Evolutionary conservation across 1,284 basidiomycete genomes (phyloP), one percentile per base, ranked within the genome.

Genomic region (Laetiporus sulphureus): DNA sequence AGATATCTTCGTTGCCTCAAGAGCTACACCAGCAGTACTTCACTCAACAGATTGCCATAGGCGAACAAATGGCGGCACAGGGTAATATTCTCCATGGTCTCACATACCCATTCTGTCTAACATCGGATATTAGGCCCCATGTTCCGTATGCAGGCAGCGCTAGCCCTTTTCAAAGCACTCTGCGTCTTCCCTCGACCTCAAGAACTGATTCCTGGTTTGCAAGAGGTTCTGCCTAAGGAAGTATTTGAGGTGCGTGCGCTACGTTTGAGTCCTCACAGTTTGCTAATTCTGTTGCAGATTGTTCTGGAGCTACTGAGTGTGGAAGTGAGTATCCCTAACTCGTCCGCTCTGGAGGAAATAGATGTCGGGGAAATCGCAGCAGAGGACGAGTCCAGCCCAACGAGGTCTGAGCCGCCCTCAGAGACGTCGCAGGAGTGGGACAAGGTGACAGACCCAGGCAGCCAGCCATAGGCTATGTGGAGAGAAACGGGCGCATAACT

Each of bases 151-250:
- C 73, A 82, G 15, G 85, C 95, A 5, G 93, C 96, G 21, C 69
- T 90, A 57, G 79, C 85, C 41, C 98, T 98, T 77, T 98, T 85
- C 76, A 80, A 89, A 46, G 95, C 92, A 4, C 78, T 98, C 49
- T 80, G 90, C 45, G 93, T 96, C 34, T 99, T 98, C 69, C 95
- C 94, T 43, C 79, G 86, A 36, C 91, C 92, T 8, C 79, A 92
- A 33, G 93, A 97, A 63, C 78, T 97, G 51, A 83, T 95, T 54
- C 77, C 83, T 62, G 91, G 97, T 57, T 96, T 96, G 63, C 83
- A 97, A 67, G 89, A 90, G 68, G 93, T 92, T 33, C 80, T 95
- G 34, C 90, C 91, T 10, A 76, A 80, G 41, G 79, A 86, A 36
- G 77, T 97, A 46, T 94, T 96, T 68, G 84, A 88, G 64, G 85